Evolutionary conservation across 2,329 filamentous ascomycete genomes (phyloP).

Genomic region (Verticillium alfalfae): DNA sequence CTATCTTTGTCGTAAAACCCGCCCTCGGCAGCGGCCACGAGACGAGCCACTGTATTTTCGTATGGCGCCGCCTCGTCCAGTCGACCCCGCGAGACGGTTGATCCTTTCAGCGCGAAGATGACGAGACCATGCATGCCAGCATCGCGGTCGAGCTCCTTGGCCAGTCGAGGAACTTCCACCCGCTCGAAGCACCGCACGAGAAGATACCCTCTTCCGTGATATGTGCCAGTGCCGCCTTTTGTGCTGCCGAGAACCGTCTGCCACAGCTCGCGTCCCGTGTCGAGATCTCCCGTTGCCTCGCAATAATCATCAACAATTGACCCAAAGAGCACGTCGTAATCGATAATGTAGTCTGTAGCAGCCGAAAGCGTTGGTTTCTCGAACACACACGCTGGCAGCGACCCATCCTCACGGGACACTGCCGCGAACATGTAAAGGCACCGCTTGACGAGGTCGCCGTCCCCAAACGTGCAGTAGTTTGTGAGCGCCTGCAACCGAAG

Average conservation of each 20-base stretch:
- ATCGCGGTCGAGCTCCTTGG: constrained; percentile 17
- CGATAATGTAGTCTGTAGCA: constrained; percentile 26
- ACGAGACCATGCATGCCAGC: constrained; percentile 23
- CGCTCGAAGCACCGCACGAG: neutral
- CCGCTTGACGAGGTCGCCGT: constrained; percentile 25
- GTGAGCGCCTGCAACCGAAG: constrained; percentile 27
- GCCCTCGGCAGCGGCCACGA: constrained; percentile 14
- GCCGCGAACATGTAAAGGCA: constrained; percentile 28
- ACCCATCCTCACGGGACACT: constrained; percentile 21
- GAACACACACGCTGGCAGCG: constrained; percentile 26
- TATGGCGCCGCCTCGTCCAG: constrained; percentile 16
- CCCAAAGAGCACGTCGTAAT: constrained; percentile 28
- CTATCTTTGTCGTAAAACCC: constrained; percentile 11
- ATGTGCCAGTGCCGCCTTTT: constrained; percentile 13
- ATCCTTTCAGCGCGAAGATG: constrained; percentile 19
- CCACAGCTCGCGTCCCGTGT: constrained; percentile 21
- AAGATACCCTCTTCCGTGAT: constrained; percentile 1
- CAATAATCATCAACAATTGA: constrained; percentile 24
- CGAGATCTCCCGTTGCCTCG: constrained; percentile 20
- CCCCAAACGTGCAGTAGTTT: constrained; percentile 27
- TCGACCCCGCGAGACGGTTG: constrained; percentile 18
- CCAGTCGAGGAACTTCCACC: constrained; percentile 27
- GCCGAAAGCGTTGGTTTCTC: constrained; percentile 22
- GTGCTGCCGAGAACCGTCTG: constrained; percentile 21
- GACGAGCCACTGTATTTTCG: constrained; percentile 10